Percentiles rank a stretch among this genome's conserved stretches.
Evolutionary conservation across 805 yeast species (phyloP).

Genomic region (Myxozyma sirexii): DNA sequence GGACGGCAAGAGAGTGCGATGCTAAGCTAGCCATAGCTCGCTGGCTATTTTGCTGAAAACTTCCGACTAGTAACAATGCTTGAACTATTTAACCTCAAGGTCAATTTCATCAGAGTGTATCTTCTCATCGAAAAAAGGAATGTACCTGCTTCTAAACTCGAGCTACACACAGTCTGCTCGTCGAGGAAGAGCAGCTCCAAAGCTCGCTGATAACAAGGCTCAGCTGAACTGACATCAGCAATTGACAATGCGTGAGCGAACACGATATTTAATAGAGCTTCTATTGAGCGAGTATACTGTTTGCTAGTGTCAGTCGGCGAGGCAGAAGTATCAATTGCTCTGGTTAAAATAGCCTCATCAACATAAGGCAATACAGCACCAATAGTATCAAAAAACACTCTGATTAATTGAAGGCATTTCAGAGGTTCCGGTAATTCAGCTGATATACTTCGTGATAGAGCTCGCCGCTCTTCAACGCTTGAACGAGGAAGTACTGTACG

Average conservation of each 20-base stretch:
- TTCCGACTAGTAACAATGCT: neutral
- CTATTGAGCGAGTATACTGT: neutral
- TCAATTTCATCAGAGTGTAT: too few relatives aligned
- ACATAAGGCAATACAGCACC: constrained; percentile 1
- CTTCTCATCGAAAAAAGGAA: neutral
- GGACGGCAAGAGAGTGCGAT: neutral
- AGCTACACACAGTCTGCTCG: neutral
- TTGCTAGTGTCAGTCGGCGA: neutral
- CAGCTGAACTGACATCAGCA: neutral
- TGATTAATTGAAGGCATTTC: neutral
- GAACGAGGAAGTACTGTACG: too few relatives aligned
- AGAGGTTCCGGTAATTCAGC: neutral
- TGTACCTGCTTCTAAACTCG: neutral
- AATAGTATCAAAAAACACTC: neutral
- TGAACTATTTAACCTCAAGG: too few relatives aligned
- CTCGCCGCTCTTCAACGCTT: neutral
- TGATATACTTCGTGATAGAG: neutral
- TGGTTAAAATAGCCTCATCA: neutral
- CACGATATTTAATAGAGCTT: neutral
- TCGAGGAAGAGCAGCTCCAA: neutral
- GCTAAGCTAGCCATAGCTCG: constrained; percentile 2
- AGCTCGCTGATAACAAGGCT: neutral
- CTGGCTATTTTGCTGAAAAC: neutral
- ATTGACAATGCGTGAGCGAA: neutral
- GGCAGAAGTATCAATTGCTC: neutral